phyloP scores from a whole-genome alignment of 805 yeast genomes.

The Zygotorulaspora chibaensis region DNA sequence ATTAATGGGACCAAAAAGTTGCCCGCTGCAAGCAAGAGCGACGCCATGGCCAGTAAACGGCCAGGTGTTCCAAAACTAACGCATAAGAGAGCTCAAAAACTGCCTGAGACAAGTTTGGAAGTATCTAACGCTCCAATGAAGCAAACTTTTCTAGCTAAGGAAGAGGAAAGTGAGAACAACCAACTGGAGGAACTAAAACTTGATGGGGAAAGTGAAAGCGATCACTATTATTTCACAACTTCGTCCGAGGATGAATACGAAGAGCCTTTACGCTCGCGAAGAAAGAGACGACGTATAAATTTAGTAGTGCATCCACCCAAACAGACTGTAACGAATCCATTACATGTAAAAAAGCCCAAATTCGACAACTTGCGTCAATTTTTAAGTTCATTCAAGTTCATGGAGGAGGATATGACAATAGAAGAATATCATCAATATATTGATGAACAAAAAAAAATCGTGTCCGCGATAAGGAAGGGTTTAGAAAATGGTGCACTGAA shows the following conservation, averaged over 20 bases:
- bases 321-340: slow-evolving; percentile 56
- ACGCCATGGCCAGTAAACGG: background rate
- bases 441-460: slow-evolving; percentile 45
- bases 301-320: slow-evolving; percentile 39
- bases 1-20: background rate
- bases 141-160: background rate
- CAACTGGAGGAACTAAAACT: slow-evolving; percentile 1
- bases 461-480: slow-evolving; percentile 45
- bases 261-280: slow-evolving; percentile 14
- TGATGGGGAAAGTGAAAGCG: slow-evolving; percentile 8
- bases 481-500: slow-evolving; percentile 41
- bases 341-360: slow-evolving; percentile 47
- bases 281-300: slow-evolving; percentile 30
- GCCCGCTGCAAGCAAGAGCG: background rate
- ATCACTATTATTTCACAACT: slow-evolving; percentile 29
- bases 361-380: slow-evolving; percentile 41
- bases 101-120: background rate
- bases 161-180: slow-evolving; percentile 1
- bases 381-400: slow-evolving; percentile 51
- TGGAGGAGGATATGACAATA: slow-evolving; percentile 56
- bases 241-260: slow-evolving; percentile 31
- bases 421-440: slow-evolving; percentile 62
- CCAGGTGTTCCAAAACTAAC: background rate
- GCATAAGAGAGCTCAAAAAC: background rate
- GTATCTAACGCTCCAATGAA: background rate